Conservation (phyloP, 345 rosid genomes). For the Luvunga scandens region DNA sequence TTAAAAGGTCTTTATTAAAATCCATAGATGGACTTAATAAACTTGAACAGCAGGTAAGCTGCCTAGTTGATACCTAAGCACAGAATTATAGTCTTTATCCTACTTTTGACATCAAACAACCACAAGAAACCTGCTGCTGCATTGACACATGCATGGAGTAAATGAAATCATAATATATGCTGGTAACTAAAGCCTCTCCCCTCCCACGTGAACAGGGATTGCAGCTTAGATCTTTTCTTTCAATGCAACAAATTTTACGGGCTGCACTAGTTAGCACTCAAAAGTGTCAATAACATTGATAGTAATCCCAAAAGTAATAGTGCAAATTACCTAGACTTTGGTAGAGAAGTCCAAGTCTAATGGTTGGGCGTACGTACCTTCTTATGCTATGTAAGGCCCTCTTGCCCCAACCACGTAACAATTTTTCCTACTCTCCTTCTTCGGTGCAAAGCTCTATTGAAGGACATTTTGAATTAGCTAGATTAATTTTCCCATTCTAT, state of each 20-base stretch:
- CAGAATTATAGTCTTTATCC: conserved; percentile 15
- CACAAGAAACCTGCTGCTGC: conserved; percentile 19
- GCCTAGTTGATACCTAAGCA: conserved; percentile 20
- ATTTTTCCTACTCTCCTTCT: conserved; percentile 26
- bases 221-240: no score
- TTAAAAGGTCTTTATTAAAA: no score
- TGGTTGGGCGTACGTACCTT: conserved; percentile 18
- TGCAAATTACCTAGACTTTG: conserved; percentile 18
- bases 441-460: conserved; percentile 23
- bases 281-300: background rate
- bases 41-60: conserved; percentile 17
- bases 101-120: conserved; percentile 17
- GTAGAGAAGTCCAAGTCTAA: conserved; percentile 23
- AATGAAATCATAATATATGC: background rate
- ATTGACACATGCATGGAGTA: background rate
- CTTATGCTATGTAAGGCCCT: conserved; percentile 24
- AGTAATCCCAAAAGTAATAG: background rate
- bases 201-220: no score
- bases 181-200: background rate
- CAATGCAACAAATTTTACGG: no score
- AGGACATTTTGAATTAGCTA: background rate
- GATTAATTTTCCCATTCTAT: background rate
- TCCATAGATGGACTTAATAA: no score
- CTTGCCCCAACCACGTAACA: conserved; percentile 30
- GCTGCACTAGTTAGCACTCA: no score